phyloP scores from a whole-genome alignment of 1,284 basidiomycete genomes.

The Cystobasidium pallidum region DNA sequence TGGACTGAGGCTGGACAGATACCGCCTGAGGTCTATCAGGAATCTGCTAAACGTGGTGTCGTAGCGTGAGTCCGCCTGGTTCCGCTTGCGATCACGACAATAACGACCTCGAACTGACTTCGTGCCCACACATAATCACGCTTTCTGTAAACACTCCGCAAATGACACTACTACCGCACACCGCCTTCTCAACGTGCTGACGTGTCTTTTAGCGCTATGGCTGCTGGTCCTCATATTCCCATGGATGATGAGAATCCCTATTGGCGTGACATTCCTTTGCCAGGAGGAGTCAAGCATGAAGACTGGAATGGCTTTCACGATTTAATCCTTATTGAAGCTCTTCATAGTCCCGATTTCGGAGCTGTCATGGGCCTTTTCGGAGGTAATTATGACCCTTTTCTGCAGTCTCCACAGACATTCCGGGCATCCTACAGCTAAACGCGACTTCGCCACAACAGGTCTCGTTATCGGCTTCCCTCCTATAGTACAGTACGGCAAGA shows the following conservation, averaged over 20 bases:
- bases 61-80: slow-evolving; percentile 52
- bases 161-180: too few relatives aligned
- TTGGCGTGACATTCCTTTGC: slow-evolving; percentile 52
- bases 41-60: slow-evolving; percentile 53
- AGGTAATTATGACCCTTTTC: slow-evolving; percentile 52
- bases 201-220: slow-evolving; percentile 39
- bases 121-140: too few relatives aligned
- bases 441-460: not conserved
- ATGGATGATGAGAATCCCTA: slow-evolving; percentile 40
- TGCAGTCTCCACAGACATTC: not conserved
- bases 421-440: not conserved
- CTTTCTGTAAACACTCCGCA: too few relatives aligned
- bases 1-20: slow-evolving; percentile 51
- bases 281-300: slow-evolving; percentile 56
- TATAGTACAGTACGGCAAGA: slow-evolving; percentile 57
- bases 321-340: slow-evolving; percentile 50
- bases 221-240: slow-evolving; percentile 34
- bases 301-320: slow-evolving; percentile 54
- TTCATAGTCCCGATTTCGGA: slow-evolving; percentile 47
- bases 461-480: slow-evolving; percentile 47
- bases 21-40: slow-evolving; percentile 52
- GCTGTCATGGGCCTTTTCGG: slow-evolving; percentile 57
- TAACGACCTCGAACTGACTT: too few relatives aligned
- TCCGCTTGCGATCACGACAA: not conserved
- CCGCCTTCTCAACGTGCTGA: not conserved